These are phyloP conservation scores for Penicillium chermesinum DNA, from an alignment of 495 filamentous ascomycete species.

Conservation along the genomic window DNA sequence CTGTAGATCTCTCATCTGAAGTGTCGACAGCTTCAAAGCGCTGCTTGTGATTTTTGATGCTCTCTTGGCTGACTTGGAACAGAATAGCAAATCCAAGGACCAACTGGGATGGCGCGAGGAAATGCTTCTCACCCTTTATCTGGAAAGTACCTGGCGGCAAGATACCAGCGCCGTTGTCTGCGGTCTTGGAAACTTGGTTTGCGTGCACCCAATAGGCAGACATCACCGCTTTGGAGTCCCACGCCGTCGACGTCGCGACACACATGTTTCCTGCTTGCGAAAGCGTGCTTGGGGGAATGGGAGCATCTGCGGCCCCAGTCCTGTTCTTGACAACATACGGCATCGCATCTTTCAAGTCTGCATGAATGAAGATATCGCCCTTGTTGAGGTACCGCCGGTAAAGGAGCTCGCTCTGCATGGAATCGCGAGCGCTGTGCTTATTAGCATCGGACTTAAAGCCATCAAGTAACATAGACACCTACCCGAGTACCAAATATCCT, in stretches of 20 bases:
- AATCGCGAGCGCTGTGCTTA: constrained; percentile 64
- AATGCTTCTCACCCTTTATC: constrained; percentile 81
- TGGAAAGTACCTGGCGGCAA: constrained; percentile 70
- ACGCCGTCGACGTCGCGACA: constrained; percentile 78
- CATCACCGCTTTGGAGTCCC: constrained; percentile 96
- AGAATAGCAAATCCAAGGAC: constrained; percentile 81
- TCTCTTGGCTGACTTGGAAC: constrained; percentile 86
- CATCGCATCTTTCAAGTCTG: constrained; percentile 79
- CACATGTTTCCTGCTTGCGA: constrained; percentile 82
- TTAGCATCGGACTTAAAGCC: background rate
- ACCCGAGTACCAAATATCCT: constrained; percentile 80
- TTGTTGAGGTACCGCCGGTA: constrained; percentile 80
- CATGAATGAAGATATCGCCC: constrained; percentile 88
- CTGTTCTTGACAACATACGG: constrained; percentile 84
- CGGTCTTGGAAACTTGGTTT: constrained; percentile 81
- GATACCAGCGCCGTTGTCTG: constrained; percentile 66
- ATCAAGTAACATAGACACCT: constrained; percentile 9
- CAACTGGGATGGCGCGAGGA: constrained; percentile 80
- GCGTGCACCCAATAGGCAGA: constrained; percentile 89
- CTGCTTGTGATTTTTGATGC: constrained; percentile 71
- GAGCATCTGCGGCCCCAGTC: constrained; percentile 64
- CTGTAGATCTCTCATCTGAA: constrained; percentile 2
- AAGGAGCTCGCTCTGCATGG: constrained; percentile 85
- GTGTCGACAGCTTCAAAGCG: constrained; percentile 41
- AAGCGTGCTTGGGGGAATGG: constrained; percentile 85